phyloP scores from a whole-genome alignment of 1,139 yeast species.

The Lodderomyces pseudojiufengensis region DNA sequence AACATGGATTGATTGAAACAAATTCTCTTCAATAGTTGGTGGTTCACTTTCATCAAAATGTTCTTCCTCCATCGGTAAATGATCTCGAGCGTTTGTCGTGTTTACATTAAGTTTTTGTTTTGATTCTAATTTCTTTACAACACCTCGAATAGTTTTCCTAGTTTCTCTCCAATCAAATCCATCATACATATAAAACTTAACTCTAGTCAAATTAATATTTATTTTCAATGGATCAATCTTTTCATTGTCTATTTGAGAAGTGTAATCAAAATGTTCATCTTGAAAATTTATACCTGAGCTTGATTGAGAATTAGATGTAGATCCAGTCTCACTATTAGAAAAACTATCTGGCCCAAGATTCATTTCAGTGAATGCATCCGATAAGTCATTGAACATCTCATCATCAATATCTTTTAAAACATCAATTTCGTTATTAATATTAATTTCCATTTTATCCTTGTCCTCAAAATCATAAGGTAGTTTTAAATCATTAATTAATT shows the following conservation, averaged over 20 bases:
- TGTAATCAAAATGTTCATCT: slow-evolving; percentile 13
- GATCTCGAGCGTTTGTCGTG: background rate
- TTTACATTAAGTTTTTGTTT: slow-evolving; percentile 16
- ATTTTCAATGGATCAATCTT: slow-evolving; percentile 27
- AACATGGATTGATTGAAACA: slow-evolving; percentile 72
- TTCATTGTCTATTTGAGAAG: slow-evolving; percentile 2
- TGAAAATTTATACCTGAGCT: slow-evolving; percentile 10
- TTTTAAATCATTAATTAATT: slow-evolving; percentile 67
- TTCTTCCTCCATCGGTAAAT: slow-evolving; percentile 1
- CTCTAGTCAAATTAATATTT: slow-evolving; percentile 34
- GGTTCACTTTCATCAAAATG: slow-evolving; percentile 18
- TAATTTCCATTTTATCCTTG: slow-evolving; percentile 50
- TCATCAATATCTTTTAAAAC: slow-evolving; percentile 48
- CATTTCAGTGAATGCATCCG: slow-evolving; percentile 11
- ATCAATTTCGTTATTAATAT: slow-evolving; percentile 34
- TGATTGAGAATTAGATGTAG: slow-evolving; percentile 10
- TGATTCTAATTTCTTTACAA: slow-evolving; percentile 58
- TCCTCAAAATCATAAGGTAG: slow-evolving; percentile 59
- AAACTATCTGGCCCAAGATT: slow-evolving; percentile 5
- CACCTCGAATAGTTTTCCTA: slow-evolving; percentile 57
- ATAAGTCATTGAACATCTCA: slow-evolving; percentile 10
- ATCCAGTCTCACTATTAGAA: slow-evolving; percentile 4
- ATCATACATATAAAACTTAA: slow-evolving; percentile 63
- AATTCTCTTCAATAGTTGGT: slow-evolving; percentile 52
- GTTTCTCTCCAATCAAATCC: slow-evolving; percentile 94